Evolutionary conservation across 192 early-diverging fungal genomes (phyloP), one percentile per base, ranked within the genome.

Genomic region (Backusella parvicylindrica): DNA sequence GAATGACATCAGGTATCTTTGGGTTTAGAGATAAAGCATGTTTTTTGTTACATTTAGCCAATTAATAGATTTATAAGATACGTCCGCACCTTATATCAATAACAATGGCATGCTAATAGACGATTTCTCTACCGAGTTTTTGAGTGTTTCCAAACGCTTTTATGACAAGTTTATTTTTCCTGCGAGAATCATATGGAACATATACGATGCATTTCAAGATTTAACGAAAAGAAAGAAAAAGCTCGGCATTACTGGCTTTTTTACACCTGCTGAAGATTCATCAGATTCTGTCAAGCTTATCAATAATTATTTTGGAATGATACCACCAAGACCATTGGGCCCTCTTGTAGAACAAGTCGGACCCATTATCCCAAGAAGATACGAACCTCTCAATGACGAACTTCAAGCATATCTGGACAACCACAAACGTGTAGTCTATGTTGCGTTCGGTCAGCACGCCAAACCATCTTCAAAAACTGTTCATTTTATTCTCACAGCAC

Each of bases 291-390:
- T 80, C 6, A 80, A 80, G 26, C 30, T 80, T 0, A 50, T 80
- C 23, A 80, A 80, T 47, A 80, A 36, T 6, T 40, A 66, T 13
- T 75, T 68, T 32, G 78, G 78, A 9, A 50, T 77, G 9, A 70
- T 71, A n/a, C 16, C 53, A 0, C 63, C 80, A 18, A 68, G 76
- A 3, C 41, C 76, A 3, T 4, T 72, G 7, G 76, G 76, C 0
- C 76, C 80, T n/a, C 65, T 81, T 50, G 63, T 77, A 18, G 69
- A 75, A 47, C 60, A 68, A 15, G 37, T 82, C n/a, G 83, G 83
- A 1, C 83, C 83, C 1, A 74, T 84, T 4, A 60, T 82, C 37
- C 71, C 71, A 38, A 49, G 71, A 43, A 13, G 15, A 3, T 80
- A 82, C 21, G 53, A 53, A 21, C 23, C 38, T 7, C 15, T 84